Evolutionary conservation across 1,139 yeast species (phyloP).

Genomic region (Geotrichum bryndzae): DNA sequence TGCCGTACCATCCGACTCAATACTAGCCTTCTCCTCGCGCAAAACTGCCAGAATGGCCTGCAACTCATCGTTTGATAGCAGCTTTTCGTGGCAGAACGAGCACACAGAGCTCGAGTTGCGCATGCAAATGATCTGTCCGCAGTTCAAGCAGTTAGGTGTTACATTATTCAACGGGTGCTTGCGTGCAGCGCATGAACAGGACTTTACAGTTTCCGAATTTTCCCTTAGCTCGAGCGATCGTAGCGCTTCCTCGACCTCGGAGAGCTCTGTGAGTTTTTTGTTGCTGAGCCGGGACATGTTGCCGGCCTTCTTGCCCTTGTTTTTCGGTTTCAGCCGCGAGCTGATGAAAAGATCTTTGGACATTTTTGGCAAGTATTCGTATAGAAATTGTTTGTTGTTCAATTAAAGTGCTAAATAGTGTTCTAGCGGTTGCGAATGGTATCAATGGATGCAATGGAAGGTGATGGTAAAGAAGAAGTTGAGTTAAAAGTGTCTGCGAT

Average conservation of each 20-base stretch:
- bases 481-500: not conserved
- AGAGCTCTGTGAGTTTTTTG: slow-evolving; percentile 11
- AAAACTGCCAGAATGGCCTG: slow-evolving; percentile 45
- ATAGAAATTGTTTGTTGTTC: not conserved
- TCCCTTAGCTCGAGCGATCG: slow-evolving; percentile 4
- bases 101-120: slow-evolving; percentile 89
- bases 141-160: slow-evolving; percentile 88
- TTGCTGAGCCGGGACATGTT: not conserved
- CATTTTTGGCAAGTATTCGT: not conserved
- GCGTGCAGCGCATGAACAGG: slow-evolving; percentile 65
- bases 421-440: not conserved
- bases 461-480: not conserved
- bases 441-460: not conserved
- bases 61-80: slow-evolving; percentile 57
- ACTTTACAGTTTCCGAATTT: slow-evolving; percentile 29
- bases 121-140: slow-evolving; percentile 89
- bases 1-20: slow-evolving; percentile 42
- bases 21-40: slow-evolving; percentile 28
- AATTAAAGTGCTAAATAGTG: not conserved
- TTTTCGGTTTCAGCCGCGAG: slow-evolving; percentile 3
- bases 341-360: slow-evolving; percentile 6
- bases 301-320: not conserved
- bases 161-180: slow-evolving; percentile 82
- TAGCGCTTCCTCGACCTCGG: slow-evolving; percentile 13
- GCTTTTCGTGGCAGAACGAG: slow-evolving; percentile 66